These are phyloP conservation scores for Hypholoma fasciculare DNA, from an alignment of 768 basidiomycete genomes.

Conservation along the genomic window DNA sequence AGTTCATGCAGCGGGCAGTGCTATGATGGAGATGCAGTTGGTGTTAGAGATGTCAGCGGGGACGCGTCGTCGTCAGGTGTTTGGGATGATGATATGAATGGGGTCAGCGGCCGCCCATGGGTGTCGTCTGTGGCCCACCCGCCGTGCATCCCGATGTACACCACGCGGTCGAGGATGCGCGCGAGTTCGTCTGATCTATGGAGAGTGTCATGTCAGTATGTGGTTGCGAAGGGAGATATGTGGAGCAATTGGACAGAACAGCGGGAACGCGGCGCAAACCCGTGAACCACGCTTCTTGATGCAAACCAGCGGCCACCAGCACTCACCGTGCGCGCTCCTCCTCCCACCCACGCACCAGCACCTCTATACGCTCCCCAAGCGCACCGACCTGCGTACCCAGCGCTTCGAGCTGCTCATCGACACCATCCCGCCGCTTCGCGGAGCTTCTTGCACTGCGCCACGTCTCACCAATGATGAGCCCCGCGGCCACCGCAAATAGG, in stretches of 20 bases:
- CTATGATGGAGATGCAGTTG: no score
- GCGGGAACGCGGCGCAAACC: no score
- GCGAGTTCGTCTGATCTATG: constrained; percentile 67
- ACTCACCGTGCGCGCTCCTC: constrained; percentile 48
- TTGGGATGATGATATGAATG: no score
- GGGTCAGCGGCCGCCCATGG: no score
- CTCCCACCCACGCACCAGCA: constrained; percentile 34
- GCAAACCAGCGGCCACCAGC: constrained; percentile 4
- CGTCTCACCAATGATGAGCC: constrained; percentile 73
- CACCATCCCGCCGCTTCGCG: constrained; percentile 67
- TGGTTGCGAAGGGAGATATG: no score
- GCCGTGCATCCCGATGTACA: constrained; percentile 64
- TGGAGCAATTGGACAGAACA: no score
- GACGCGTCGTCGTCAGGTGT: no score
- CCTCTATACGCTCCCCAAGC: constrained; percentile 42
- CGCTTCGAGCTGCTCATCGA: constrained; percentile 70
- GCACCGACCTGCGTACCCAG: constrained; percentile 47
- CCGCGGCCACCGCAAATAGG: constrained; percentile 74
- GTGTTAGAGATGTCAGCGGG: no score
- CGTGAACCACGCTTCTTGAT: no score
- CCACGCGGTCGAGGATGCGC: constrained; percentile 62
- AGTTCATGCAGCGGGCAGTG: no score
- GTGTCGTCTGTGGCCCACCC: constrained; percentile 43
- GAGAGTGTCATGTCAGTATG: neutral
- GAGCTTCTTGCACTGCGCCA: constrained; percentile 73